Evolutionary conservation across 2,329 filamentous ascomycete species (phyloP).

Genomic region (Mariannaea sp.): DNA sequence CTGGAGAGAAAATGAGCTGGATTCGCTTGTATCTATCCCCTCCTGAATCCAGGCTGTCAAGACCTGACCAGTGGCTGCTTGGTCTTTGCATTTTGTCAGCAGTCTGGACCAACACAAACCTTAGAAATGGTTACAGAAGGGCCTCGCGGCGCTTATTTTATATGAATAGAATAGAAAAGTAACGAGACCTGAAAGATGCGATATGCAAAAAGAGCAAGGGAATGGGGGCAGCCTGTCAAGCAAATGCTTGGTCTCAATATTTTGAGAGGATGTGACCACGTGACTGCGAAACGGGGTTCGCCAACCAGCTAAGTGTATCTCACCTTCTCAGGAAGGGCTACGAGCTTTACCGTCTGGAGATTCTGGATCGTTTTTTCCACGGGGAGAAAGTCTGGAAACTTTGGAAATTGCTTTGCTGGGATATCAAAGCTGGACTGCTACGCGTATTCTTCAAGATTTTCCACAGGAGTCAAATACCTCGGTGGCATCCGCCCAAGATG

Average conservation of each 20-base stretch:
- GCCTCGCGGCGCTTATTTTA: too few relatives aligned
- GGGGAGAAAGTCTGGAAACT: slow-evolving; percentile 17
- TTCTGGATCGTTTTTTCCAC: background rate
- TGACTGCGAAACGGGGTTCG: slow-evolving; percentile 27
- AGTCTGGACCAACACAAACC: too few relatives aligned
- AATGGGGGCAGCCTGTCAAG: too few relatives aligned
- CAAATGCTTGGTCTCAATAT: too few relatives aligned
- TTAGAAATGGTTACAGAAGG: too few relatives aligned
- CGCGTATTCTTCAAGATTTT: background rate
- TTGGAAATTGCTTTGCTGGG: slow-evolving; percentile 13
- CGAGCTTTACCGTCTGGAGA: background rate
- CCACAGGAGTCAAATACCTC: background rate
- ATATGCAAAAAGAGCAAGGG: too few relatives aligned
- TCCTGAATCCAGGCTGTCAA: slow-evolving; percentile 12
- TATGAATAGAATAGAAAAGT: too few relatives aligned
- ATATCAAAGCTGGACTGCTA: slow-evolving; percentile 1
- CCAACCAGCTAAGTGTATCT: slow-evolving; percentile 13
- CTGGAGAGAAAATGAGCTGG: slow-evolving; percentile 20
- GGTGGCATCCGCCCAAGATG: background rate
- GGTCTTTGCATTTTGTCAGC: slow-evolving; percentile 19
- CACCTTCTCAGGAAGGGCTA: slow-evolving; percentile 15
- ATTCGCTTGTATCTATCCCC: slow-evolving; percentile 28
- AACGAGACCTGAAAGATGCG: too few relatives aligned
- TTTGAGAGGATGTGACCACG: too few relatives aligned
- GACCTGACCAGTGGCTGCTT: slow-evolving; percentile 24